Evolutionary conservation across 495 filamentous ascomycete species (phyloP).

Genomic region (Annulohypoxylon moriforme): DNA sequence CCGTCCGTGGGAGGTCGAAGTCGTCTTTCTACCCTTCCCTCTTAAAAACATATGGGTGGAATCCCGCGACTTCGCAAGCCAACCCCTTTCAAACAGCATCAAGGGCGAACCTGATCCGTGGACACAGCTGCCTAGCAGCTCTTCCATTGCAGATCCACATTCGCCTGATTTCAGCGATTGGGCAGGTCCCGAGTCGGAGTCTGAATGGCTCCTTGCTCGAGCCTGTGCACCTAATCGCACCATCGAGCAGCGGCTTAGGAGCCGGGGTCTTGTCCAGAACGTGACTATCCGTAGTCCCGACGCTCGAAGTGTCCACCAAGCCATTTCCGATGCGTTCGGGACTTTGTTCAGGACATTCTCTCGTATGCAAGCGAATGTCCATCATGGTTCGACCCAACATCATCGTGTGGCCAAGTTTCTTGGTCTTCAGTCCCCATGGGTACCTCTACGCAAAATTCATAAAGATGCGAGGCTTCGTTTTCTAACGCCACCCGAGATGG

Average conservation of each 20-base stretch:
- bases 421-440: constrained; percentile 67
- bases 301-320: constrained; percentile 68
- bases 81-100: constrained; percentile 53
- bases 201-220: constrained; percentile 66
- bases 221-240: constrained; percentile 66
- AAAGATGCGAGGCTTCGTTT: constrained; percentile 75
- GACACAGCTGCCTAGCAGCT: constrained; percentile 66
- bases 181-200: constrained; percentile 55
- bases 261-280: constrained; percentile 72
- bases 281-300: constrained; percentile 67
- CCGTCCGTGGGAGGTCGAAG: constrained; percentile 75
- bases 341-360: constrained; percentile 59
- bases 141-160: constrained; percentile 54
- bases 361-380: constrained; percentile 47
- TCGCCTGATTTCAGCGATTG: constrained; percentile 59
- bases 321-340: constrained; percentile 68
- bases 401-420: constrained; percentile 54
- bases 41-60: constrained; percentile 71
- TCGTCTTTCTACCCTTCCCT: constrained; percentile 75
- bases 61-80: constrained; percentile 58
- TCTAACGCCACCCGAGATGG: constrained; percentile 71
- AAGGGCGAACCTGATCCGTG: constrained; percentile 63
- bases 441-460: constrained; percentile 76
- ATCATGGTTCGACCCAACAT: constrained; percentile 46
- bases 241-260: constrained; percentile 70